phyloP scores from a whole-genome alignment of 208 protist species.

The Trichomonas gallinae region DNA sequence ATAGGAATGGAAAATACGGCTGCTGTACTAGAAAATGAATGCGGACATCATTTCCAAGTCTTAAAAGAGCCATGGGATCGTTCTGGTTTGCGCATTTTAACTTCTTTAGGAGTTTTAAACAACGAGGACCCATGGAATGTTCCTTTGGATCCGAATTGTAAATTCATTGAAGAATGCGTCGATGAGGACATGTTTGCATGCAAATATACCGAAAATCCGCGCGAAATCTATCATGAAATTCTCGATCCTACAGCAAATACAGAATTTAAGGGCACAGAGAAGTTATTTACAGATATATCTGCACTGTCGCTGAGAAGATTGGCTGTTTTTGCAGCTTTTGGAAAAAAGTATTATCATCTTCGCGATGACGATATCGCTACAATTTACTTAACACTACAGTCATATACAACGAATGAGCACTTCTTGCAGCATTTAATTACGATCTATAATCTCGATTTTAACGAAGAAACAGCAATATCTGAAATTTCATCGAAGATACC shows the following conservation, averaged over 20 bases:
- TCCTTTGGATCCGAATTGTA: neutral
- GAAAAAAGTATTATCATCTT: neutral
- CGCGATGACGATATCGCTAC: neutral
- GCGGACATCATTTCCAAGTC: neutral
- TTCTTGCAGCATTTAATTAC: neutral
- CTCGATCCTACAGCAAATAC: neutral
- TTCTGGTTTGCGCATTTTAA: neutral
- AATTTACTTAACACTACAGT: neutral
- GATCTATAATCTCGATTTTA: neutral
- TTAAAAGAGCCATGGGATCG: neutral
- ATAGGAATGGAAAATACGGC: neutral
- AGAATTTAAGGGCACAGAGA: neutral
- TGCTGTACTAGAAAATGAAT: neutral
- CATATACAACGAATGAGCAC: neutral
- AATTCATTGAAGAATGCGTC: neutral
- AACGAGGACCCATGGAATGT: neutral
- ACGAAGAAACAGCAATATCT: neutral
- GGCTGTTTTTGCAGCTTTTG: neutral
- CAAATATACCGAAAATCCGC: neutral
- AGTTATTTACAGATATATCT: neutral
- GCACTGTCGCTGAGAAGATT: neutral
- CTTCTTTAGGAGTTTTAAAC: neutral
- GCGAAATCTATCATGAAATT: neutral
- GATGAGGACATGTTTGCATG: neutral
- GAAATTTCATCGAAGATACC: neutral